Evolutionary conservation across 495 filamentous ascomycete species (phyloP).

Genomic region (Podospora appendiculata): DNA sequence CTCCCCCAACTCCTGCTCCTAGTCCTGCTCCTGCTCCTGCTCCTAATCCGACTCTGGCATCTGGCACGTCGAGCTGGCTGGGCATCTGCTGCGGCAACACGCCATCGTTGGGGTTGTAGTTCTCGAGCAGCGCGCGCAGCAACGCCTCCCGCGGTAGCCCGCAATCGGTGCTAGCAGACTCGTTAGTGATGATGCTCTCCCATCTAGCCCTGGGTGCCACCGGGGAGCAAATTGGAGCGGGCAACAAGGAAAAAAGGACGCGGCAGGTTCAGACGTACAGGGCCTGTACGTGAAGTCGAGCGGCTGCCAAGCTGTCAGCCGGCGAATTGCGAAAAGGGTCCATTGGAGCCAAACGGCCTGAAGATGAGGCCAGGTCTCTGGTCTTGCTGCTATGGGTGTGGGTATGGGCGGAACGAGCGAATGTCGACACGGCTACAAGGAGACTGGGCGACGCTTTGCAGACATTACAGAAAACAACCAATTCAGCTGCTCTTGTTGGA

Average conservation of each 20-base stretch:
- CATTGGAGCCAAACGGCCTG: conserved; percentile 5
- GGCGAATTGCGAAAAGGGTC: conserved; percentile 37
- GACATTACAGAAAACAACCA: neutral
- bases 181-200: too few species aligned
- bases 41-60: neutral
- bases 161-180: conserved; percentile 21
- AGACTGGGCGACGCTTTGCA: neutral
- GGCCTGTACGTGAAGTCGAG: conserved; percentile 24
- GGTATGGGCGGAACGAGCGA: neutral
- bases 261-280: too few species aligned
- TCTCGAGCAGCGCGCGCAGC: conserved; percentile 21
- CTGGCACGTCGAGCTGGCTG: neutral
- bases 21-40: conserved; percentile 5
- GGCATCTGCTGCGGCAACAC: neutral
- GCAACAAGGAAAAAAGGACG: too few species aligned
- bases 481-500: too few species aligned
- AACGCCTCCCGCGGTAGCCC: conserved; percentile 23
- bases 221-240: too few species aligned
- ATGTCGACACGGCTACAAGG: neutral
- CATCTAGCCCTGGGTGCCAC: too few species aligned
- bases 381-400: too few species aligned
- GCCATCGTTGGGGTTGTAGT: conserved; percentile 15
- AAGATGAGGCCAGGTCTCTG: too few species aligned
- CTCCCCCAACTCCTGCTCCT: neutral
- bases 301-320: conserved; percentile 21